A percentile compares a stretch with the other conserved stretches of the same genome.
Evolutionary conservation across 495 filamentous ascomycete genomes (phyloP).

Genomic region (Tuber umbilicatum): DNA sequence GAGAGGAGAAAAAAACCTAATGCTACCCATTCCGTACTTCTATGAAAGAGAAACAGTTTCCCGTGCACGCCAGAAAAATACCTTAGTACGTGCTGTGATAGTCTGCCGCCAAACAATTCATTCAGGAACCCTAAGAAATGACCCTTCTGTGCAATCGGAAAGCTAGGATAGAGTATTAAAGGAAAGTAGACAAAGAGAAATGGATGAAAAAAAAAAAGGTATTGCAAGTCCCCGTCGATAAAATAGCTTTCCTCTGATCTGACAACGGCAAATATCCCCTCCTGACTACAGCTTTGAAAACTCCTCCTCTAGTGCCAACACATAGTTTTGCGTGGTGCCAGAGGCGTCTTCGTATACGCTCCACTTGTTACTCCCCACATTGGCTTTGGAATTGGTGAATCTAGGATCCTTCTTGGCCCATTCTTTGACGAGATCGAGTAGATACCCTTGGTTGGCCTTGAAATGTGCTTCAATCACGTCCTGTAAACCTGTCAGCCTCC

Average conservation of each 20-base stretch:
- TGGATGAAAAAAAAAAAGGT: neutral
- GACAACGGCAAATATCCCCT: neutral
- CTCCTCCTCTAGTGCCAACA: neutral
- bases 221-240: neutral
- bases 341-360: neutral
- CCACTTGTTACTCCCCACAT: neutral
- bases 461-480: slow-evolving; percentile 27
- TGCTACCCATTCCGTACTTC: neutral
- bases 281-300: neutral
- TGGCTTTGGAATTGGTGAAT: slow-evolving; percentile 9
- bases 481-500: slow-evolving; percentile 10
- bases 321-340: neutral
- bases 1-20: neutral
- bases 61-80: neutral
- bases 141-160: neutral
- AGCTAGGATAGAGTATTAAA: neutral
- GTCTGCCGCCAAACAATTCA: neutral
- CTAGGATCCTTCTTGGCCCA: slow-evolving; percentile 26
- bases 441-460: slow-evolving; percentile 15
- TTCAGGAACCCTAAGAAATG: neutral
- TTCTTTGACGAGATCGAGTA: slow-evolving; percentile 24
- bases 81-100: neutral
- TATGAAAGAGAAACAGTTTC: neutral
- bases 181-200: neutral
- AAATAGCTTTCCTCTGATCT: neutral